Percentiles rank a stretch among this genome's conserved stretches.
These are phyloP conservation scores for Ceratobasidium sp. DNA, from an alignment of 1,284 basidiomycete species.

Conservation along the genomic window DNA sequence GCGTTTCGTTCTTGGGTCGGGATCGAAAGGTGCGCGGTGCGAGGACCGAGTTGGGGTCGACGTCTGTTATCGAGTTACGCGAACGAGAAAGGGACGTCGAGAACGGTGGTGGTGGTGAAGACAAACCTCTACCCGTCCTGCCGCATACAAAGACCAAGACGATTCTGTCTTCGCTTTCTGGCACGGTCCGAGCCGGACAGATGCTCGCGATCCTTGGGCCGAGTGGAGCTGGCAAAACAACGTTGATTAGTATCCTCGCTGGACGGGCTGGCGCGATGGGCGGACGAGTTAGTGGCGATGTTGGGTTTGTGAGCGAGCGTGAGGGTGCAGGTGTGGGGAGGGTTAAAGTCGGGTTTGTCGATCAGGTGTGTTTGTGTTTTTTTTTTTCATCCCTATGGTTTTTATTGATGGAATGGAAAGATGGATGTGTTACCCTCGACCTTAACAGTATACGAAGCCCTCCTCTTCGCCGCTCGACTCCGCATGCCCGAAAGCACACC, in stretches of 20 bases:
- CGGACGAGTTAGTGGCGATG: conserved; percentile 74
- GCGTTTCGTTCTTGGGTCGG: conserved; percentile 14
- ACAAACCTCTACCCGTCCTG: conserved; percentile 41
- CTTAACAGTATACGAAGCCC: conserved; percentile 85
- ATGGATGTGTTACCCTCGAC: conserved; percentile 83
- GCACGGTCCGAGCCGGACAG: conserved; percentile 77
- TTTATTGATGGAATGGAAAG: no score
- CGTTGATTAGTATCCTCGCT: conserved; percentile 86
- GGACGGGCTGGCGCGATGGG: conserved; percentile 74
- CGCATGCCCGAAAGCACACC: conserved; percentile 85
- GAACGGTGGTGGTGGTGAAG: conserved; percentile 53
- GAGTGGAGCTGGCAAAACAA: conserved; percentile 85
- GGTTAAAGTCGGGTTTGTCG: conserved; percentile 78
- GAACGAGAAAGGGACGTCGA: conserved; percentile 51
- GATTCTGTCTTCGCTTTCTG: conserved; percentile 80
- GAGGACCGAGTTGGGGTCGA: conserved; percentile 12
- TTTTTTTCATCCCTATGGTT: background rate
- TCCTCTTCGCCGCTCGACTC: conserved; percentile 85
- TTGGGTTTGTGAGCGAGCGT: conserved; percentile 64
- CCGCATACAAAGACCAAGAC: conserved; percentile 12
- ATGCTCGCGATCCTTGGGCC: conserved; percentile 91
- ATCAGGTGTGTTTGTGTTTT: conserved; percentile 64
- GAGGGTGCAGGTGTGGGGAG: conserved; percentile 45
- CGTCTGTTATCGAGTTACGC: conserved; percentile 21
- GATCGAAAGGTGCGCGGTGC: background rate